A percentile compares a stretch with the other conserved stretches of the same genome.
Evolutionary conservation across 805 yeast genomes (phyloP).

Genomic region (Candida cerambycidarum): DNA sequence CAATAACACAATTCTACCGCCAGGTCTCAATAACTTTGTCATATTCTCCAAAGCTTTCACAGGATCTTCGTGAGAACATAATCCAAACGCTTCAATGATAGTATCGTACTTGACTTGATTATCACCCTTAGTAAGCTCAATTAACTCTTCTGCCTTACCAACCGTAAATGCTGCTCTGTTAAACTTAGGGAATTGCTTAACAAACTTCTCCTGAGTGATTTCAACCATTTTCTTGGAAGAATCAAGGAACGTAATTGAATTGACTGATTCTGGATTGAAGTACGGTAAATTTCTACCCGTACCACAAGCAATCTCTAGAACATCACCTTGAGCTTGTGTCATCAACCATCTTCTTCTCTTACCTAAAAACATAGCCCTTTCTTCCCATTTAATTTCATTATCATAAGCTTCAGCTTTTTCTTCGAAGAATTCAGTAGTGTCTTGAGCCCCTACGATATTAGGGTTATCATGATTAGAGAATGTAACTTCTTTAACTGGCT

Average conservation of each 20-base stretch:
- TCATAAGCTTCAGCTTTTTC: slow-evolving; percentile 79
- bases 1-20: slow-evolving; percentile 80
- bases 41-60: slow-evolving; percentile 76
- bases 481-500: slow-evolving; percentile 15
- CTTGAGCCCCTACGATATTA: slow-evolving; percentile 64
- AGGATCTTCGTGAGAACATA: slow-evolving; percentile 95
- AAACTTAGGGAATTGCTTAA: slow-evolving; percentile 62
- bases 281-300: slow-evolving; percentile 91
- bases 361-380: slow-evolving; percentile 57
- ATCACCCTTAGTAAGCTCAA: slow-evolving; percentile 47
- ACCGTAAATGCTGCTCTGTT: slow-evolving; percentile 81
- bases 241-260: slow-evolving; percentile 82
- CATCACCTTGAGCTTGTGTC: slow-evolving; percentile 82
- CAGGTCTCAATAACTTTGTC: slow-evolving; percentile 72
- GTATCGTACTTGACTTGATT: slow-evolving; percentile 74
- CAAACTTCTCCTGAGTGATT: slow-evolving; percentile 70
- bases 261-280: slow-evolving; percentile 56
- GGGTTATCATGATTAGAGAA: slow-evolving; percentile 40
- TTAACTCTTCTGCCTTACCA: slow-evolving; percentile 84
- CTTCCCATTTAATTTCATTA: slow-evolving; percentile 73
- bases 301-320: slow-evolving; percentile 91
- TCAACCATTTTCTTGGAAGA: slow-evolving; percentile 86
- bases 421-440: slow-evolving; percentile 80
- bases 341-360: slow-evolving; percentile 75
- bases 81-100: slow-evolving; percentile 88